phyloP scores from a whole-genome alignment of 768 basidiomycete genomes.

The Suillus placidus region DNA sequence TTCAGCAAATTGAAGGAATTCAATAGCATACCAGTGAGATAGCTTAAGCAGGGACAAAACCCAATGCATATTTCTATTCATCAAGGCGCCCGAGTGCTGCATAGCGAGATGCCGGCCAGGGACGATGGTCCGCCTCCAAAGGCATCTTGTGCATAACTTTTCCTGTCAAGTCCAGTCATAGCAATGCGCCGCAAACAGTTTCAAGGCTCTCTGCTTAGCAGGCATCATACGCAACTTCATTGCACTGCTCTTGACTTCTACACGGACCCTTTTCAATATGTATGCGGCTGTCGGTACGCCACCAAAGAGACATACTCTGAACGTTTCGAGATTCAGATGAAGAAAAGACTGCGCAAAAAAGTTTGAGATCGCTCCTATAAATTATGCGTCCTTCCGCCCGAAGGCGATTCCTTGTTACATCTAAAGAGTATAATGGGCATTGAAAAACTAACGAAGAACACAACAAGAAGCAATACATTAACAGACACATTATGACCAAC shows the following conservation, averaged over 20 bases:
- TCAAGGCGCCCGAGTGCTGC: neutral
- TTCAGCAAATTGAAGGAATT: neutral
- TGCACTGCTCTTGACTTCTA: neutral
- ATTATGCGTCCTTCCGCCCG: neutral
- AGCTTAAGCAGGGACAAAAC: neutral
- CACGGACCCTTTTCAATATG: neutral
- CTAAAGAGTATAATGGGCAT: slow-evolving; percentile 22
- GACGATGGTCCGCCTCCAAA: neutral
- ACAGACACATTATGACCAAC: slow-evolving; percentile 31
- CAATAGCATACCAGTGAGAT: neutral
- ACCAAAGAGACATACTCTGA: neutral
- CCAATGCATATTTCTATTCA: neutral
- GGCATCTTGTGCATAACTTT: neutral
- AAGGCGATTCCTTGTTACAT: slow-evolving; percentile 22
- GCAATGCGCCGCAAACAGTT: neutral
- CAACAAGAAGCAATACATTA: slow-evolving; percentile 19
- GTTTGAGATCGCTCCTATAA: neutral
- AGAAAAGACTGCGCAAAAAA: neutral
- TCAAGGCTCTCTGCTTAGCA: neutral
- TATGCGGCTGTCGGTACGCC: neutral
- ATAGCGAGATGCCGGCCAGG: neutral
- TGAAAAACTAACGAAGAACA: slow-evolving; percentile 16
- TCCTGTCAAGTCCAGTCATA: neutral
- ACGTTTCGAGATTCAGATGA: neutral
- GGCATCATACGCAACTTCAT: neutral